These are phyloP conservation scores for Medakamo hakoo DNA, from an alignment of 139 green algal genomes.

Conservation along the genomic window DNA sequence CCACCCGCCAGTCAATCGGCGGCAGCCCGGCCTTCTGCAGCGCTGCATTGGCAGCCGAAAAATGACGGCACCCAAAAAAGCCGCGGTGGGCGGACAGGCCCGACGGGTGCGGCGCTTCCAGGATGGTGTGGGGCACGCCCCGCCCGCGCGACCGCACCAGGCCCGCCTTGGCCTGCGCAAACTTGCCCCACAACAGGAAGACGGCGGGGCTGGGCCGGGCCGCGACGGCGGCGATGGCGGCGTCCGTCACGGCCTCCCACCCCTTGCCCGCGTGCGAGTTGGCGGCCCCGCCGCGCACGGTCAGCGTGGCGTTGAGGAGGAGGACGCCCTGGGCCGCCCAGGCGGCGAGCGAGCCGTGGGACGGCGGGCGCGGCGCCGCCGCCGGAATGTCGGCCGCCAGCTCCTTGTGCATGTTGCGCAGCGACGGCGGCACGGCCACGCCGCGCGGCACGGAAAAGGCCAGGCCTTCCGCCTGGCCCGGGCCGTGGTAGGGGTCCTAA, in stretches of 20 bases:
- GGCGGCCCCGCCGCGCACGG: constrained; percentile 58
- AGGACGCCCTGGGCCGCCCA: constrained; percentile 63
- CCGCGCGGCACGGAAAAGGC: constrained; percentile 80
- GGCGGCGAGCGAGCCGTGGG: constrained; percentile 50
- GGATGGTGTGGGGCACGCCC: constrained; percentile 67
- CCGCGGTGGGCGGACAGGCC: constrained; percentile 50
- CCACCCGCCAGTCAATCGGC: constrained; percentile 73
- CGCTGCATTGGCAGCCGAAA: constrained; percentile 54
- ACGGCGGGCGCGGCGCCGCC: constrained; percentile 15
- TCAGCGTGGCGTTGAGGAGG: constrained; percentile 88
- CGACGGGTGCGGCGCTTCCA: constrained; percentile 51
- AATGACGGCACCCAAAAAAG: constrained; percentile 83
- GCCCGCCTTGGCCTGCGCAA: constrained; percentile 37
- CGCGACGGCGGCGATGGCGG: constrained; percentile 51
- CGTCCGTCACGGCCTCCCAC: constrained; percentile 87
- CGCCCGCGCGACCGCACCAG: constrained; percentile 27
- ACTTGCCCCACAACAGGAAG: constrained; percentile 86
- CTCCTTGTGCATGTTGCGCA: constrained; percentile 82
- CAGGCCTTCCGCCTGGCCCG: constrained; percentile 84
- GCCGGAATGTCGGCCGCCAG: constrained; percentile 36
- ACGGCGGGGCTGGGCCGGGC: constrained; percentile 47
- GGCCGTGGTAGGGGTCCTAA: constrained; percentile 86
- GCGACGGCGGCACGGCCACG: constrained; percentile 24
- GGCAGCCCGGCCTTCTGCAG: constrained; percentile 38
- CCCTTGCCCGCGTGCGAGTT: constrained; percentile 75